Evolutionary conservation across 495 filamentous ascomycete species (phyloP), one percentile per base, ranked within the genome.

Genomic region (Aspergillus baeticus): DNA sequence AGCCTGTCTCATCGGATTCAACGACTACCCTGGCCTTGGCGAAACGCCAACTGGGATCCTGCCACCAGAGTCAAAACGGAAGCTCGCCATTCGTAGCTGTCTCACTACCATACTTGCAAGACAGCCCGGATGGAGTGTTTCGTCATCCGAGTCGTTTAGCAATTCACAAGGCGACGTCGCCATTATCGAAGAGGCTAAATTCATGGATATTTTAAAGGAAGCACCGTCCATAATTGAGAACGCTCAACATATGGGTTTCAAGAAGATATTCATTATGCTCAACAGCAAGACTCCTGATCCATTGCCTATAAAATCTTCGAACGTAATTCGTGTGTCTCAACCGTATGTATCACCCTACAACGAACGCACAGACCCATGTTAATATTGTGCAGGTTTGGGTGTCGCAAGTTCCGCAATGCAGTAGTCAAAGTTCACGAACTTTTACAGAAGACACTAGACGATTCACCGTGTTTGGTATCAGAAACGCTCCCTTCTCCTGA

Each of bases 1-100:
- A 10, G 59, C 52, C 17, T 61, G 58, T 36, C 54, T 64, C 1
- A 41, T 69, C 11, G 61, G 63, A 5, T 62, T 66, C 21, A 62
- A 54, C 26, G 57, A 46, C 7, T 61, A 57, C 34, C 61, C 60
- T 5, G 52, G 57, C 29, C 53, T 64, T n/a, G 51, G 41, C 10
- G 66, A 68, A 29, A 52, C 55, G 0, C 63, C 63, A 1, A 63
- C 61, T 0, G 63, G 63, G 2, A 66, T 63, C 15, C 42, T 63
- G 38, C 57, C 36, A 8, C 18, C 56, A 0, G 61, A 69, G 21
- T 51, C 53, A 3, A 64, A 63, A 29, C 59, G 66, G 2, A 69
- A 60, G 47, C 37, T 66, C 21, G 59, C 59, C 5, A 57, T 64
- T 10, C 51, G 59, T 33, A 61, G 54, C n/a, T 58, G 57, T n/a